Conservation (phyloP, 345 rosid species). For the Lepidium aucheri region DNA sequence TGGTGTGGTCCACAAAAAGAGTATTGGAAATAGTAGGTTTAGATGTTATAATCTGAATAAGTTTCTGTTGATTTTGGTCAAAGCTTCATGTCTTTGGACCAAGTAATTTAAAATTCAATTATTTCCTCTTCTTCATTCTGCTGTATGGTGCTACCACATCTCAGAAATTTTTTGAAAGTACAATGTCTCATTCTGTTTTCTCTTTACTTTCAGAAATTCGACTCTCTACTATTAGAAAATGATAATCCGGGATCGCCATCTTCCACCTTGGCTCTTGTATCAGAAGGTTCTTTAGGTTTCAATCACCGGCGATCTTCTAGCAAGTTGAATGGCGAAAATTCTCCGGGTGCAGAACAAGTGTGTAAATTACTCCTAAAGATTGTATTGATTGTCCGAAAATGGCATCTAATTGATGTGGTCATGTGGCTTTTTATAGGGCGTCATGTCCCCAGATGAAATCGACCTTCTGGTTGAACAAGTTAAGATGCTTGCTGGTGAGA, state of each 20-base stretch:
- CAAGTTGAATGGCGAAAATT: slow-evolving; percentile 74
- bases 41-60: not conserved
- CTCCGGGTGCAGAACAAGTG: slow-evolving; percentile 67
- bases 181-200: slow-evolving; percentile 1
- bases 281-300: slow-evolving; percentile 47
- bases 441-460: slow-evolving; percentile 81
- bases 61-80: slow-evolving; percentile 9
- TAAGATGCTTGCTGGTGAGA: slow-evolving; percentile 98
- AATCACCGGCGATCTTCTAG: slow-evolving; percentile 67
- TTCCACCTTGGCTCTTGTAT: slow-evolving; percentile 37
- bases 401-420: slow-evolving; percentile 8
- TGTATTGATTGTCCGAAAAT: not conserved
- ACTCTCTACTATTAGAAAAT: slow-evolving; percentile 50
- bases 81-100: not conserved
- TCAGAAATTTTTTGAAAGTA: not conserved
- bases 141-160: not conserved
- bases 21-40: not conserved
- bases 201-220: slow-evolving; percentile 45
- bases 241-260: slow-evolving; percentile 48
- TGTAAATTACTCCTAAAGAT: slow-evolving; percentile 22
- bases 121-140: not conserved
- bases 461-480: slow-evolving; percentile 98
- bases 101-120: not conserved
- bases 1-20: slow-evolving; percentile 1
- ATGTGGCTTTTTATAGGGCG: slow-evolving; percentile 41